Evolutionary conservation across 768 basidiomycete species (phyloP).

Genomic region (Naganishia friedmannii): DNA sequence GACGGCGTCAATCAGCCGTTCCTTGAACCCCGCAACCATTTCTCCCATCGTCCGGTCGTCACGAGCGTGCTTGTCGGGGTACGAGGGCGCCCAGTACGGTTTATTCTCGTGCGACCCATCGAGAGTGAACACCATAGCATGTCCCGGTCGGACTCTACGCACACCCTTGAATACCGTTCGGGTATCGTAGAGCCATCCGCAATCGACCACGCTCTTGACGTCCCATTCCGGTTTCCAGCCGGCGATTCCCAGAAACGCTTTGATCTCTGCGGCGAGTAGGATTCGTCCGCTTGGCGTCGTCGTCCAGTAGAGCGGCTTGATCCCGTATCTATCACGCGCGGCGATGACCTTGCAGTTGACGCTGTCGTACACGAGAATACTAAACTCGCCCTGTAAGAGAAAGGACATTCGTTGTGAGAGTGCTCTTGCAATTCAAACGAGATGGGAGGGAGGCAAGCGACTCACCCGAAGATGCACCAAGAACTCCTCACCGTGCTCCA

Average conservation of each 20-base stretch:
- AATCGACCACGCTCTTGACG: slow-evolving; percentile 38
- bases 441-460: too few species aligned
- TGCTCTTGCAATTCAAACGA: too few species aligned
- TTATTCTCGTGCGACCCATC: slow-evolving; percentile 33
- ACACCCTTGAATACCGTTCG: slow-evolving; percentile 44
- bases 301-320: slow-evolving; percentile 46
- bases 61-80: slow-evolving; percentile 30
- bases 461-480: slow-evolving; percentile 34
- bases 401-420: too few species aligned
- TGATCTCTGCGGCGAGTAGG: slow-evolving; percentile 43
- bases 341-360: slow-evolving; percentile 33
- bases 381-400: slow-evolving; percentile 37
- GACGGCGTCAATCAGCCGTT: slow-evolving; percentile 39
- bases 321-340: slow-evolving; percentile 45
- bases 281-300: slow-evolving; percentile 29
- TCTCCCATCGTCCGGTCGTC: slow-evolving; percentile 42
- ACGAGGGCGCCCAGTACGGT: slow-evolving; percentile 41
- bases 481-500: slow-evolving; percentile 39
- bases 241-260: slow-evolving; percentile 39
- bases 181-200: slow-evolving; percentile 41
- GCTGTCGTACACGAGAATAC: slow-evolving; percentile 40
- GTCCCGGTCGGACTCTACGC: slow-evolving; percentile 42
- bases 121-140: slow-evolving; percentile 36
- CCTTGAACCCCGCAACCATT: slow-evolving; percentile 37
- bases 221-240: slow-evolving; percentile 47